Percentiles rank a stretch among this genome's conserved stretches.
Evolutionary conservation across 306 rosid species (phyloP).

Genomic region (Lathyrus sativus): DNA sequence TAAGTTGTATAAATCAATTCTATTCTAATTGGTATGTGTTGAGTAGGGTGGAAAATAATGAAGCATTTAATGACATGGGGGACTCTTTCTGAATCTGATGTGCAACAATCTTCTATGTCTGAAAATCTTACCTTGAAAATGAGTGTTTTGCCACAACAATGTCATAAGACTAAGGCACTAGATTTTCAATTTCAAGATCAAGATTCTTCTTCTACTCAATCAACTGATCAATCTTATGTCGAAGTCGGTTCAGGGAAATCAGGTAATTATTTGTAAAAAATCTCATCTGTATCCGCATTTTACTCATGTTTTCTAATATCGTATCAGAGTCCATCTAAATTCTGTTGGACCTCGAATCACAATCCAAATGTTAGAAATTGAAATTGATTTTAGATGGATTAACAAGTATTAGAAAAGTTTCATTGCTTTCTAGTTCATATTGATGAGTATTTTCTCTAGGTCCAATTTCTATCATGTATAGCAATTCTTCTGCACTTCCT

Average conservation of each 20-base stretch:
- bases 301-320: background rate
- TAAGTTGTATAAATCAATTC: too few relatives aligned
- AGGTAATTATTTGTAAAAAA: slow-evolving; percentile 38
- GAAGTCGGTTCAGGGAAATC: slow-evolving; percentile 52
- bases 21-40: too few relatives aligned
- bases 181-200: slow-evolving; percentile 57
- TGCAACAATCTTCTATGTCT: slow-evolving; percentile 50
- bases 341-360: background rate
- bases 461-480: slow-evolving; percentile 13
- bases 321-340: background rate
- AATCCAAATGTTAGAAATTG: background rate
- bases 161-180: slow-evolving; percentile 46
- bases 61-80: slow-evolving; percentile 37
- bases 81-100: slow-evolving; percentile 42
- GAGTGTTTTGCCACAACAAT: slow-evolving; percentile 49
- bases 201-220: slow-evolving; percentile 71
- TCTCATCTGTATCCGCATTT: background rate
- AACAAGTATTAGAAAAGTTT: background rate
- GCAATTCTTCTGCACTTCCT: slow-evolving; percentile 43
- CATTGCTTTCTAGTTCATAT: background rate
- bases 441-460: slow-evolving; percentile 18
- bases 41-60: slow-evolving; percentile 2
- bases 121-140: slow-evolving; percentile 48
- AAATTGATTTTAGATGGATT: too few relatives aligned
- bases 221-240: slow-evolving; percentile 53